Evolutionary conservation across 768 basidiomycete genomes (phyloP).

Genomic region (Kwoniella dejecticola): DNA sequence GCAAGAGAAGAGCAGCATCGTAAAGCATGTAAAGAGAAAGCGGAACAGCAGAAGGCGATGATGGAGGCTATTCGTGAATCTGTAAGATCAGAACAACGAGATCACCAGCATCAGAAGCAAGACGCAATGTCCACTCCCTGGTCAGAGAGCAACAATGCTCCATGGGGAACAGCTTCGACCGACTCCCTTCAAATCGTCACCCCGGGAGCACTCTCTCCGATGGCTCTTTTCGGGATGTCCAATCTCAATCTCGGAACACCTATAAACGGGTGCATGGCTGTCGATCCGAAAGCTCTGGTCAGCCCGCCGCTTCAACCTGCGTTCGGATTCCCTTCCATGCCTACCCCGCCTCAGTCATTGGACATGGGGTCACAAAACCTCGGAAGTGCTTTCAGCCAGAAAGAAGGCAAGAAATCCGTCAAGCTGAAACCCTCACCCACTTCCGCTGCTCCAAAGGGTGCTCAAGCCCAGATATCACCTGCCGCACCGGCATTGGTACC

Average conservation of each 20-base stretch:
- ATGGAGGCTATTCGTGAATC: constrained; percentile 38
- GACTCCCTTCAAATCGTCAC: constrained; percentile 27
- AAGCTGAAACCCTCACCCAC: too few relatives aligned
- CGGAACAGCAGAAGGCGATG: constrained; percentile 31
- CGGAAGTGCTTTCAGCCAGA: constrained; percentile 21
- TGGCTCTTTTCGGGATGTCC: constrained; percentile 32
- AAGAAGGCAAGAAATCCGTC: constrained; percentile 24
- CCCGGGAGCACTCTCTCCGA: constrained; percentile 32
- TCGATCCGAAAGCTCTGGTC: constrained; percentile 39
- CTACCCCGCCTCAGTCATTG: neutral
- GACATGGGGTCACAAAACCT: constrained; percentile 12
- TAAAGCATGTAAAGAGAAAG: constrained; percentile 27
- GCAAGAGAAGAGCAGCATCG: constrained; percentile 36
- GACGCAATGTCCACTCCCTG: constrained; percentile 28
- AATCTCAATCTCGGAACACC: constrained; percentile 26
- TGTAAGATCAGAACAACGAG: constrained; percentile 9
- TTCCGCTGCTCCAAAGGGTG: neutral
- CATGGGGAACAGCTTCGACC: constrained; percentile 25
- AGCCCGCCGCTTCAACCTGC: constrained; percentile 30
- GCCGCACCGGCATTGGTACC: neutral
- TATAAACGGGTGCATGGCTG: constrained; percentile 17
- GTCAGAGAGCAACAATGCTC: constrained; percentile 16
- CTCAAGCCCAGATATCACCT: neutral
- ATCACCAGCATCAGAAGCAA: constrained; percentile 8
- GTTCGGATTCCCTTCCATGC: constrained; percentile 14